Evolutionary conservation across 108 stramenopile species (phyloP), one percentile per base, ranked within the genome.

Genomic region (Chaetoceros muelleri): DNA sequence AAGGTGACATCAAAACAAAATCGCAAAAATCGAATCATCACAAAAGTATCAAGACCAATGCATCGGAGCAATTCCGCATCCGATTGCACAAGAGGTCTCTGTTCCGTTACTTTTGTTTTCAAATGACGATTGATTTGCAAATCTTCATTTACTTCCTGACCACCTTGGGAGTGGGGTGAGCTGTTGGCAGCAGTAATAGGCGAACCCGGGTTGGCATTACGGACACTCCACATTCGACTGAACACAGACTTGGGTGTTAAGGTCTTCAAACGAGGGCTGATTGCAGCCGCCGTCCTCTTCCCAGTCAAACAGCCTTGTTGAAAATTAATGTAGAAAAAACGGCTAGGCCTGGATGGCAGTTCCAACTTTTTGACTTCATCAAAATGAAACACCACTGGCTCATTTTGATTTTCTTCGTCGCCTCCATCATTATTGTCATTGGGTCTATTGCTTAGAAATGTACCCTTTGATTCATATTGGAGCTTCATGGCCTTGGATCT

Each of bases 1-100:
- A 79, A 77, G 19, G 78, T 64, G 10, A 67, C 62, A 44, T 80
- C 76, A 51, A 78, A 80, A 0, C 76, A 79, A 20, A 80, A 75
- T 7, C 69, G 40, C 1, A 80, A 65, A 46, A 80, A 84, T 44
- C 76, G 71, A 29, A 84, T 60, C 30, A 73, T 61, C 10, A 84
- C 62, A 64, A 71, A 84, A 2, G 74, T 71, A 50, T 84, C 82
- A 21, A 84, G 65, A 34, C 82, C 82, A n/a, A 80, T 69, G 30
- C 73, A 80, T 24, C 75, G 51, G 21, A 83, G 48, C 25, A 80
- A 53, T 56, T 83, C 76, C 40, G 67, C 48, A 28, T 83, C 74
- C 0, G 61, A 40, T 25, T 55, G 34, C 5, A 40, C 13, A 5
- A 40, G 13, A 10, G 34, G 34, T 40, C 34, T 40, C 34, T 40